Base-by-base conservation (phyloP, 164 flowering plant genomes). In the Nymphaea thermarum region DNA sequence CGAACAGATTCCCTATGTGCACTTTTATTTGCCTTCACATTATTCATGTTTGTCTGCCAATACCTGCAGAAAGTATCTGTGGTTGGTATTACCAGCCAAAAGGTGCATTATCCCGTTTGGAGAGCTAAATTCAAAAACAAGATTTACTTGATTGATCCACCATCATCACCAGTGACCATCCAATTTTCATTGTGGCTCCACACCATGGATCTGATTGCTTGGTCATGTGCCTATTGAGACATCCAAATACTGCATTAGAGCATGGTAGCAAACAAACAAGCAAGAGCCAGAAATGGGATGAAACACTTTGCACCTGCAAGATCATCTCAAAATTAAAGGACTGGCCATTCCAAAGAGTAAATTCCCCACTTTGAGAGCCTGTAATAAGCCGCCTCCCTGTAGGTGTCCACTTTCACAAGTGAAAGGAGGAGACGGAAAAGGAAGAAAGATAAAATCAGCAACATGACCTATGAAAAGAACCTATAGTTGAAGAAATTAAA, bases 81-180 rank as follows among this genome's bases (percentile, higher is more conserved):
- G 57, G 3, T 15, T 8, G 36, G 14, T 51, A 15, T 10, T 8
- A 8, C 55, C 57, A 51, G 57, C 36, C 36, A 25, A 51, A 51
- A 51, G 57, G 57, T 8, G 57, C 57, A 51, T 51, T 25, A 25
- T 25, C 36, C 36, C 5, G 57, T 15, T 15, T 51, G 57, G 14
- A 51, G 3, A 8, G 2, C 14, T 51, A 6, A 62, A 12, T 17
- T 62, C 64, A 62, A 4, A 41, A 62, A 62, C 7, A 17, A 8
- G 18, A 62, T 17, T 7, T 88, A 94, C 99, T 95, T 95, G 75
- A 95, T 90, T 64, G 99, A 66, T 18, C 99, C 99, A 18, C 98
- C 97, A 80, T 95, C 98, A 82, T 95, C 99, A 70, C 99, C 99
- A 71, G 94, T 86, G 71, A 95, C 99, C 99, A 95, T 95, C 96